Evolutionary conservation across 768 basidiomycete genomes (phyloP), one percentile per base, ranked within the genome.

Genomic region (Sporobolomyces phaffii): DNA sequence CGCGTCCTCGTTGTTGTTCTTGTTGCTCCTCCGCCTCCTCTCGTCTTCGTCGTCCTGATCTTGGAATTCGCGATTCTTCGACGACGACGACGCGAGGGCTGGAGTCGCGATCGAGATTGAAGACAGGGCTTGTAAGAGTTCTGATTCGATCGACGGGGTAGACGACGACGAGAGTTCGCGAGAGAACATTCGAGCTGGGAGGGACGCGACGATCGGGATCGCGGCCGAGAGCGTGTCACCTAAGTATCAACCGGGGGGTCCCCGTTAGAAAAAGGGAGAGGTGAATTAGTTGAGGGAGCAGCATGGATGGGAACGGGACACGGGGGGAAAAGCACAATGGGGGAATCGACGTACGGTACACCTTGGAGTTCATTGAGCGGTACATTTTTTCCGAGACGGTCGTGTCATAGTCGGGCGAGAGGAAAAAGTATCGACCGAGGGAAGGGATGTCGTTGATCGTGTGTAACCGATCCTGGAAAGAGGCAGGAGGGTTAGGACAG

Each of bases 401-500:
- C 1, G 83, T 80, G 1, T 77, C 56, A 61, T 84, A 82, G 57
- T 87, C 80, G 0, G 90, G 90, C 5, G 84, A 83, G 22, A 83
- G 76, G 76, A 96, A 97, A 78, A 94, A 84, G 77, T 86, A 94
- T 1, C 87, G 84, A 0, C 84, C 86, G 28, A 85, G 80, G 1
- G 75, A 72, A 1, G 87, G 83, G 41, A 96, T 81, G 69, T 94
- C 91, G 43, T 82, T 80, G 24, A 94, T 75, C 59, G 85, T 90
- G 10, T 81, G 82, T 22, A 88, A 77, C 20, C 90, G 86, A 53
- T 86, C 85, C 87, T 90, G 49, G 34, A 29, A 50, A 5, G 5
- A 14, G 33, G 11, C 40, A 22, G 5, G 51, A 20, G 51, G 24
- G 22, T 52, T 33, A 34, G 24, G 38, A 10, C n/a, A 28, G 9